A percentile compares a stretch with the other conserved stretches of the same genome.
These are phyloP conservation scores for Coccomyxa subellipsoidea DNA, from an alignment of 163 green algal species.

Conservation along the genomic window DNA sequence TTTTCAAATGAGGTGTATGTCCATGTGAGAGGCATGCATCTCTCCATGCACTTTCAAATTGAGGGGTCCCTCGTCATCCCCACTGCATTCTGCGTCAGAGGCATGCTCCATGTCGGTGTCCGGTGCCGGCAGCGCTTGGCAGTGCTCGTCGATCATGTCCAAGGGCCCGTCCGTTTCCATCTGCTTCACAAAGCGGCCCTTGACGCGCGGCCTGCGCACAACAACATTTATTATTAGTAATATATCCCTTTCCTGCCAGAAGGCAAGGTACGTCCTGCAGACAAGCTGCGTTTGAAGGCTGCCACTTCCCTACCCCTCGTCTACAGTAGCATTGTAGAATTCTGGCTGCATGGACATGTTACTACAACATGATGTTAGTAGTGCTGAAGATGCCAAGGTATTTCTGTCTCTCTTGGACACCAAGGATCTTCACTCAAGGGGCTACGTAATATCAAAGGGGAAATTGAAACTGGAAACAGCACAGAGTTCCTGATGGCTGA, in stretches of 20 bases:
- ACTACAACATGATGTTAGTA: too few species aligned
- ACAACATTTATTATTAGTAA: neutral
- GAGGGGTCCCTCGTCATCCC: neutral
- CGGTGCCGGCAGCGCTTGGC: neutral
- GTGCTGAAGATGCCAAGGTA: neutral
- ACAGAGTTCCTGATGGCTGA: too few species aligned
- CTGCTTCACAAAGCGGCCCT: constrained; percentile 14
- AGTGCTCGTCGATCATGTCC: neutral
- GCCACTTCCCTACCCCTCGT: neutral
- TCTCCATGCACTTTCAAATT: neutral
- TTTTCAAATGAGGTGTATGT: too few species aligned
- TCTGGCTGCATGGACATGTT: too few species aligned
- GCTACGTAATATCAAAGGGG: too few species aligned
- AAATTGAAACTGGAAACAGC: too few species aligned
- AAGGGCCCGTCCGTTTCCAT: neutral
- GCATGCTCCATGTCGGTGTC: neutral
- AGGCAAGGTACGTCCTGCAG: too few species aligned
- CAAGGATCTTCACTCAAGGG: too few species aligned
- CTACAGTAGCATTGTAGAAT: neutral
- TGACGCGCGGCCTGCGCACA: neutral
- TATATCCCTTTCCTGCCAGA: neutral
- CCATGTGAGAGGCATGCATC: too few species aligned
- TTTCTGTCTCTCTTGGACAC: neutral
- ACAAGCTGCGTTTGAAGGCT: too few species aligned
- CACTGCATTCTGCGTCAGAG: neutral